Conservation (phyloP, 2,329 filamentous ascomycete genomes). For the Helotiales sp. region DNA sequence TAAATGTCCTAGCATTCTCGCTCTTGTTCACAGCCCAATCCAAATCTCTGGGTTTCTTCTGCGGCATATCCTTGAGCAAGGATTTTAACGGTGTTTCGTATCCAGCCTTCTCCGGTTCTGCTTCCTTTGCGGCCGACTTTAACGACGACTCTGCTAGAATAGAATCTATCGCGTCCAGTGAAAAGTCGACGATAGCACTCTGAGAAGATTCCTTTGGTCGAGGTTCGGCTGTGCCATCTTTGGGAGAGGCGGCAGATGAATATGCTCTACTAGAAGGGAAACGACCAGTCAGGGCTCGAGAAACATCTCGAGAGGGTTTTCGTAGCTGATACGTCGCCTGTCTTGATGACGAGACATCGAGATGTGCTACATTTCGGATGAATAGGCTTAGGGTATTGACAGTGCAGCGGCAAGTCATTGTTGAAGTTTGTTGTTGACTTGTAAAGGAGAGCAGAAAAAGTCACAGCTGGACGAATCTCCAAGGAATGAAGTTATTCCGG, state of each 20-base stretch:
- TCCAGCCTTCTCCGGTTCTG: background rate
- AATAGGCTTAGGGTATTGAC: conserved; percentile 38
- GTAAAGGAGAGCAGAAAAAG: conserved; percentile 10
- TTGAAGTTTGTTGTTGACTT: conserved; percentile 7
- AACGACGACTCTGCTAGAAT: conserved; percentile 33
- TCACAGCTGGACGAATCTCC: background rate
- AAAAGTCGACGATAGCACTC: conserved; percentile 44
- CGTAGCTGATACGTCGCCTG: conserved; percentile 9
- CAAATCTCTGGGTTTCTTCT: background rate
- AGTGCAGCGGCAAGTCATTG: conserved; percentile 41
- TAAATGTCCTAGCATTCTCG: background rate
- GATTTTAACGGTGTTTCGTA: conserved; percentile 20
- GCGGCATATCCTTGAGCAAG: conserved; percentile 16
- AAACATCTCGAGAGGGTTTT: background rate
- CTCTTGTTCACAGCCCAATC: background rate
- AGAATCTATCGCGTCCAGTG: conserved; percentile 45
- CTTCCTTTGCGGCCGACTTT: background rate
- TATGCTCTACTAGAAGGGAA: conserved; percentile 18
- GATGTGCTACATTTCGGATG: conserved; percentile 39
- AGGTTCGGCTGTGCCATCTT: background rate
- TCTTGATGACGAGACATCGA: conserved; percentile 34
- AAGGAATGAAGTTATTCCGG: background rate
- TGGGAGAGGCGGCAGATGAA: background rate
- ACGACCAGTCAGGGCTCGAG: background rate
- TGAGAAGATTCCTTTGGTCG: conserved; percentile 25